Evolutionary conservation across 352 stramenopile genomes (phyloP).

Genomic region (Pelagophyceae sp.): DNA sequence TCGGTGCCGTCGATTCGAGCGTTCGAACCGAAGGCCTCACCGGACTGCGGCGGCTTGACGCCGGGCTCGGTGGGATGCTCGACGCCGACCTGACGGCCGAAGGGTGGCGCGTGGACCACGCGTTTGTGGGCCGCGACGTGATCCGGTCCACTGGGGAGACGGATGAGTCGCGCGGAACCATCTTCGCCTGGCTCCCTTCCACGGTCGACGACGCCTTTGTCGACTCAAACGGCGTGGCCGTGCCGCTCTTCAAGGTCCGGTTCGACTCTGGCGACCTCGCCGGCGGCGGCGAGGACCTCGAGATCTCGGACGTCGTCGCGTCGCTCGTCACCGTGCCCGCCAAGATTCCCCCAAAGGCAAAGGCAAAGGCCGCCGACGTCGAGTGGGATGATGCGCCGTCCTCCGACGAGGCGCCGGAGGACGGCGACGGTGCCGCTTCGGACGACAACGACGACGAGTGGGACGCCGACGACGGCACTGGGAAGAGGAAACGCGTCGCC

Average conservation of each 20-base stretch:
- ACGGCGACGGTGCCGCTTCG: too few species aligned
- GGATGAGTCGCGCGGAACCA: not conserved
- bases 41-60: too few species aligned
- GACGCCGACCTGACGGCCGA: too few species aligned
- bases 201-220: not conserved
- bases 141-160: too few species aligned
- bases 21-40: too few species aligned
- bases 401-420: not conserved
- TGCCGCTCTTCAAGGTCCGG: conserved; percentile 9
- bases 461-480: not conserved
- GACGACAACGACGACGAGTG: not conserved
- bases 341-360: not conserved
- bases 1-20: too few species aligned
- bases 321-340: conserved; percentile 1
- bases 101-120: too few species aligned
- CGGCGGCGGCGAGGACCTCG: conserved; percentile 12
- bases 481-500: not conserved
- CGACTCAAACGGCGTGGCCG: not conserved
- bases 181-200: not conserved
- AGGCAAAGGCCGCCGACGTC: too few species aligned
- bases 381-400: too few species aligned
- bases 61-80: too few species aligned
- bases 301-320: conserved; percentile 1
- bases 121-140: too few species aligned
- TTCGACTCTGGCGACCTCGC: not conserved